Evolutionary conservation across 192 early-diverging fungal species (phyloP).

Genomic region (Entomortierella beljakovae): DNA sequence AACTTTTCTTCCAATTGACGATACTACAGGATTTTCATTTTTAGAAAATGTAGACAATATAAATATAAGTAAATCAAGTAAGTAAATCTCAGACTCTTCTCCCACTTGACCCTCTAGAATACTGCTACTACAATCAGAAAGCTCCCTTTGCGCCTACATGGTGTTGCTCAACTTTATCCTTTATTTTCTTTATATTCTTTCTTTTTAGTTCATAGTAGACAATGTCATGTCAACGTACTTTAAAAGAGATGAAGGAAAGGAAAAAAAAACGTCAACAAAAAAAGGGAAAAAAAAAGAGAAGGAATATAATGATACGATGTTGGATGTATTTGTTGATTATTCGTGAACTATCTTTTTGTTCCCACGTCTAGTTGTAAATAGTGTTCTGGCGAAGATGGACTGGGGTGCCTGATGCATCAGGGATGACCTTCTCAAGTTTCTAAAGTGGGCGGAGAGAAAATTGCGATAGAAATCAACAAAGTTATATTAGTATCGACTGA

Average conservation of each 20-base stretch:
- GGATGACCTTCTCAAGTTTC: conserved; percentile 78
- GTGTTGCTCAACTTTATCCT: too few relatives aligned
- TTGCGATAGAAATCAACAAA: background rate
- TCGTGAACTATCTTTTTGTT: background rate
- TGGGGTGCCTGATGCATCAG: conserved; percentile 64
- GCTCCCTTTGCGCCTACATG: too few relatives aligned
- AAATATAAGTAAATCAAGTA: too few relatives aligned
- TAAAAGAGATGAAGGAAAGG: background rate
- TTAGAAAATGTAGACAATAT: too few relatives aligned
- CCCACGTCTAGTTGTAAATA: conserved; percentile 40
- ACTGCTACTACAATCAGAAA: too few relatives aligned
- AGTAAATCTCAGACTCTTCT: too few relatives aligned
- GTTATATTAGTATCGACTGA: background rate
- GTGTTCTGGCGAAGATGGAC: conserved; percentile 52
- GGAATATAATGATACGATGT: background rate
- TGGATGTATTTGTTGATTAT: background rate
- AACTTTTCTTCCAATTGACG: too few relatives aligned
- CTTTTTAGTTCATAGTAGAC: background rate
- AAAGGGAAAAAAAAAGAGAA: background rate
- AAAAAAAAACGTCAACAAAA: background rate
- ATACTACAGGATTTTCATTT: too few relatives aligned
- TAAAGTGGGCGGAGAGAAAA: conserved; percentile 4
- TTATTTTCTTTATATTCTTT: background rate
- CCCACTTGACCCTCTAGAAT: too few relatives aligned
- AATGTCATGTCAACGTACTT: background rate